Evolutionary conservation across 495 filamentous ascomycete species (phyloP).

Genomic region (Chaetomium fimeti): DNA sequence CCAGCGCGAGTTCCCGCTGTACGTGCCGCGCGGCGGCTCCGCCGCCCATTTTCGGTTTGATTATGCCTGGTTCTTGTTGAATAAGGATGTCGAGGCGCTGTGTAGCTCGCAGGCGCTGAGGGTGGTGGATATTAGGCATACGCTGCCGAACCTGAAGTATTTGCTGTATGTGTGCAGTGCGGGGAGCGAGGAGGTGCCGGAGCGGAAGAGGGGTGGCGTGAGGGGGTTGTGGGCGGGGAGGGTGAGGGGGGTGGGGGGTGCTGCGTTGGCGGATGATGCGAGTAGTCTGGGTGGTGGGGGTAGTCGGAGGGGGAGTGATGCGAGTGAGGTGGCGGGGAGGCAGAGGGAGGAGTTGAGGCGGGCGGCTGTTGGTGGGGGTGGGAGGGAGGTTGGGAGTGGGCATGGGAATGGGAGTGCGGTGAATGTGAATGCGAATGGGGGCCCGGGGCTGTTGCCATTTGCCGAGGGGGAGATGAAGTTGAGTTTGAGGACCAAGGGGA

Average conservation of each 20-base stretch:
- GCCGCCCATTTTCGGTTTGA: slow-evolving; percentile 84
- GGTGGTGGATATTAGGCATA: slow-evolving; percentile 84
- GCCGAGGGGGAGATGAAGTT: slow-evolving; percentile 40
- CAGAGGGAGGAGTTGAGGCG: slow-evolving; percentile 44
- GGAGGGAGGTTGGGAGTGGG: slow-evolving; percentile 11
- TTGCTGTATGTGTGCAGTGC: slow-evolving; percentile 83
- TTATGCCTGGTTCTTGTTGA: slow-evolving; percentile 90
- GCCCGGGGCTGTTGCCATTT: slow-evolving; percentile 36
- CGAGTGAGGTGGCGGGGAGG: slow-evolving; percentile 39
- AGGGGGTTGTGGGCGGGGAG: slow-evolving; percentile 58
- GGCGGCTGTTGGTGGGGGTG: slow-evolving; percentile 16
- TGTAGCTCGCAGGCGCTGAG: slow-evolving; percentile 70
- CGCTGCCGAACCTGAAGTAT: slow-evolving; percentile 89
- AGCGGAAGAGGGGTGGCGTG: slow-evolving; percentile 73
- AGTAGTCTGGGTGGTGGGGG: slow-evolving; percentile 38
- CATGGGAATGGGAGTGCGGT: not conserved
- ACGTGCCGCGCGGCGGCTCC: slow-evolving; percentile 60
- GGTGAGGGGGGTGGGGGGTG: slow-evolving; percentile 31
- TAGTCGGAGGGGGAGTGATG: slow-evolving; percentile 51
- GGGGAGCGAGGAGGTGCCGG: slow-evolving; percentile 71
- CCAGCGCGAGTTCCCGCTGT: slow-evolving; percentile 75
- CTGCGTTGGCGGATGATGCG: slow-evolving; percentile 30
- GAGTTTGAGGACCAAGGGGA: slow-evolving; percentile 47
- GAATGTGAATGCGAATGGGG: slow-evolving; percentile 12
- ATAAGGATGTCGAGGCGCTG: slow-evolving; percentile 88